Base-by-base conservation (phyloP, 768 basidiomycete species). In the Termitomyces sp. region DNA sequence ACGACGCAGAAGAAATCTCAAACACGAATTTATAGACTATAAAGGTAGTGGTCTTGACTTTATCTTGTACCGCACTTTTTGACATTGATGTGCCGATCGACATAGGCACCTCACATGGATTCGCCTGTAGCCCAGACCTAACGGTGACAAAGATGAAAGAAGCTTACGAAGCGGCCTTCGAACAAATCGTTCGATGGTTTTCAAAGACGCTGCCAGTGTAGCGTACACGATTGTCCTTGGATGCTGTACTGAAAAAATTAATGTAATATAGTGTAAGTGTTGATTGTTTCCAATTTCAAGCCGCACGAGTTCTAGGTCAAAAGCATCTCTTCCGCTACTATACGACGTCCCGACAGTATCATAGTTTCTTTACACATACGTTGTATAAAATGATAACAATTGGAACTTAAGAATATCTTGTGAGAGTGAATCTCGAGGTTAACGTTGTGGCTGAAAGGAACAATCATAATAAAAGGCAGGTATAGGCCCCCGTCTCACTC, bases 41-140 rank as follows among this genome's bases (percentile, higher is more conserved):
- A 72, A 73, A 70, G 77, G 78, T 77, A 24, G 64, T 1, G 9
- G 19, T 45, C 26, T 22, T 7, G 9, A 22, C 41, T 11, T 37
- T n/a, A 4, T 14, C 2, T 30, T 35, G 28, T 45, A 28, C 17
- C 19, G 38, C 17, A 10, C 28, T 43, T 30, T 21, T 44, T 43
- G 35, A 48, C 22, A 43, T 11, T 45, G 37, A 41, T 45, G 26
- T 21, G 47, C 7, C 55, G 26, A 2, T 11, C n/a, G 6, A 14
- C 17, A 14, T 58, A 78, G 76, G 74, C 8, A 77, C 76, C 7
- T 62, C 71, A 4, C 79, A 80, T 56, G 77, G 79, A 8, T 80
- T 78, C 55, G 76, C 72, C 22, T 66, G 69, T 11, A 70, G 74
- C 11, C 79, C 78, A 3, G 72, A 77, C 42, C 49, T 75, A 14